A percentile compares a stretch with the other conserved stretches of the same genome.
Evolutionary conservation across 805 yeast species (phyloP).

Genomic region (Yarrowia porcina): DNA sequence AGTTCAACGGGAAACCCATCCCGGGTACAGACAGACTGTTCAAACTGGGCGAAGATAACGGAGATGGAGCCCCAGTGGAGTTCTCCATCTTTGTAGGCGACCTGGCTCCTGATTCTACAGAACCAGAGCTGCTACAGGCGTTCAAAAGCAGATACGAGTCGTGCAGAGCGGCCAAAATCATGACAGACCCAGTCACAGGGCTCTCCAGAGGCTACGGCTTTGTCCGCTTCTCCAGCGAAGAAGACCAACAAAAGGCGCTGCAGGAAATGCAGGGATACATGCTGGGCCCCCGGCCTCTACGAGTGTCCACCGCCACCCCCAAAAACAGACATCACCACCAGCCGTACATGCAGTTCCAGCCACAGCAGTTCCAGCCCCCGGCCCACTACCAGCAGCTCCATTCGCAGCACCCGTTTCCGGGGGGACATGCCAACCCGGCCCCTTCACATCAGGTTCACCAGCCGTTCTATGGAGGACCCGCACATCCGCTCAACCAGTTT

Average conservation of each 20-base stretch:
- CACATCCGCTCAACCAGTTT: conserved; percentile 47
- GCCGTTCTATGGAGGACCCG: conserved; percentile 33
- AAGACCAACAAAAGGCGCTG: conserved; percentile 68
- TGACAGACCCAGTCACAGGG: conserved; percentile 68
- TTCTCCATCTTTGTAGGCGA: conserved; percentile 84
- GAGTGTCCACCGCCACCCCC: conserved; percentile 69
- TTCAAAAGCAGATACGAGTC: conserved; percentile 71
- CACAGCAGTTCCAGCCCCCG: conserved; percentile 26
- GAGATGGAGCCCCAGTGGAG: conserved; percentile 44
- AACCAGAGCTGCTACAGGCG: conserved; percentile 56
- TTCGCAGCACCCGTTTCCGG: conserved; percentile 24
- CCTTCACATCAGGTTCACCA: conserved; percentile 30
- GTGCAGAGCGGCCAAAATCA: conserved; percentile 70
- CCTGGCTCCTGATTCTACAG: conserved; percentile 68
- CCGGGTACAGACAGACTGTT: conserved; percentile 60
- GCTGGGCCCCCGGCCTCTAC: conserved; percentile 68
- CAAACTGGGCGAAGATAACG: conserved; percentile 49
- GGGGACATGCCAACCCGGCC: not conserved
- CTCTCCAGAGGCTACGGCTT: conserved; percentile 84
- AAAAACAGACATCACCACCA: conserved; percentile 41
- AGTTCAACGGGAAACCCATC: conserved; percentile 63
- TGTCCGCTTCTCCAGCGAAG: conserved; percentile 65
- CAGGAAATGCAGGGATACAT: conserved; percentile 77
- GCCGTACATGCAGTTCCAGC: conserved; percentile 26
- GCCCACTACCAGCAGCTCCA: conserved; percentile 25